phyloP scores from a whole-genome alignment of 2,329 filamentous ascomycete species.

The Fusarium hostae region DNA sequence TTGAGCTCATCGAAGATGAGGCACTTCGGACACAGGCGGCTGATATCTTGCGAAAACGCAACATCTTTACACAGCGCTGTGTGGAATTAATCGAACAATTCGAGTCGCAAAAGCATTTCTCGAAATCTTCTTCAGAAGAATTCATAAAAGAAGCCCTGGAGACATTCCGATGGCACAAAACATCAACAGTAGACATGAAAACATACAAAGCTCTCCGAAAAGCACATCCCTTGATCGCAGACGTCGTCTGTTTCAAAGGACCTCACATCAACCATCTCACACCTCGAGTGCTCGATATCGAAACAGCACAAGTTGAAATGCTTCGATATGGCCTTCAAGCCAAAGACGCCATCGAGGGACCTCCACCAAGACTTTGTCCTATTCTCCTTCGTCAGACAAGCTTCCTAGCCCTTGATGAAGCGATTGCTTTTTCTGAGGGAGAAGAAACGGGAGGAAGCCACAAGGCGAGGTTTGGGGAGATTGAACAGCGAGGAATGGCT shows the following conservation, averaged over 20 bases:
- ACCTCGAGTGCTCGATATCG: conserved; percentile 61
- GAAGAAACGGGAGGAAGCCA: conserved; percentile 51
- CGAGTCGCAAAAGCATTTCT: conserved; percentile 48
- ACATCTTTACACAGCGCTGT: conserved; percentile 55
- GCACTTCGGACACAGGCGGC: conserved; percentile 48
- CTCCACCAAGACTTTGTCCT: conserved; percentile 55
- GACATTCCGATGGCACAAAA: conserved; percentile 60
- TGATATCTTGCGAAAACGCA: conserved; percentile 50
- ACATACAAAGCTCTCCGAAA: conserved; percentile 55
- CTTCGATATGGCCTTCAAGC: conserved; percentile 51
- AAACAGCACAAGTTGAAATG: conserved; percentile 58
- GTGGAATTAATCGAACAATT: conserved; percentile 50
- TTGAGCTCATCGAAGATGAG: conserved; percentile 52
- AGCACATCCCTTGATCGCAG: conserved; percentile 61
- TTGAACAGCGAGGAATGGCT: conserved; percentile 63
- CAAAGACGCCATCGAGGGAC: conserved; percentile 64
- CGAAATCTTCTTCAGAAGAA: conserved; percentile 44
- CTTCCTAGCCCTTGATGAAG: conserved; percentile 62
- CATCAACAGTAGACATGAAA: conserved; percentile 52
- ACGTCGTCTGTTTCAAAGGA: conserved; percentile 55
- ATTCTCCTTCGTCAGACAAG: conserved; percentile 65
- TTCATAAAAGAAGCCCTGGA: conserved; percentile 58
- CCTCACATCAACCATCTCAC: conserved; percentile 66
- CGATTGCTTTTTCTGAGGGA: conserved; percentile 52
- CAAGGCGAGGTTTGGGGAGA: conserved; percentile 63